These are phyloP conservation scores for Camelina neglecta DNA, from an alignment of 345 rosid genomes.

Conservation along the genomic window DNA sequence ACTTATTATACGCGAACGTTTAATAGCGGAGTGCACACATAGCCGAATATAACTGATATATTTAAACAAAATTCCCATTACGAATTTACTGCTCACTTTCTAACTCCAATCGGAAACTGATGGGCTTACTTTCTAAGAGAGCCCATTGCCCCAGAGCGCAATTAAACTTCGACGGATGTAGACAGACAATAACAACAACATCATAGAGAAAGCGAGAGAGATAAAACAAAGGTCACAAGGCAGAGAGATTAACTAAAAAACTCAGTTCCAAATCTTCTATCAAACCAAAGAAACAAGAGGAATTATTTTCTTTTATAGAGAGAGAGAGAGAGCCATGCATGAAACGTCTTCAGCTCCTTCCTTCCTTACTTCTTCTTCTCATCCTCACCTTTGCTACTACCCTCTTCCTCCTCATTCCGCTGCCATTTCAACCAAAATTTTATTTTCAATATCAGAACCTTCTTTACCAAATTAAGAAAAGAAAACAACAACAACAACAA, in stretches of 20 bases:
- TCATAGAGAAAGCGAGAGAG: background rate
- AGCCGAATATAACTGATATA: too few relatives aligned
- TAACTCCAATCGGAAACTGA: background rate
- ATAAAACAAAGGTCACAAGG: background rate
- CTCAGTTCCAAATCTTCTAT: constrained; percentile 26
- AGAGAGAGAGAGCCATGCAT: background rate
- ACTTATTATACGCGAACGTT: background rate
- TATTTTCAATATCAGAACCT: constrained; percentile 11
- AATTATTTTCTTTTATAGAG: constrained; percentile 20
- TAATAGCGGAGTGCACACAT: too few relatives aligned
- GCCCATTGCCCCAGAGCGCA: background rate
- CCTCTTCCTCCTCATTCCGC: constrained; percentile 43
- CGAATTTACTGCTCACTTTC: background rate
- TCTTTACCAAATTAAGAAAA: background rate
- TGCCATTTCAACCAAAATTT: constrained; percentile 16
- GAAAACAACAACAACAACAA: background rate
- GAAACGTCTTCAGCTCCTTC: background rate
- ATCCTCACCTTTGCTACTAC: constrained; percentile 45
- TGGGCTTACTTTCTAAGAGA: background rate
- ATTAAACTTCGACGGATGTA: background rate
- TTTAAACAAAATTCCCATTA: background rate
- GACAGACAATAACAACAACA: constrained; percentile 2
- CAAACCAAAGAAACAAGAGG: constrained; percentile 9
- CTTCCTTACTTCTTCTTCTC: constrained; percentile 45
- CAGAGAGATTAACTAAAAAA: constrained; percentile 11